These are phyloP conservation scores for Penicillium aurantiogriseum DNA, from an alignment of 2,329 filamentous ascomycete genomes.

Conservation along the genomic window DNA sequence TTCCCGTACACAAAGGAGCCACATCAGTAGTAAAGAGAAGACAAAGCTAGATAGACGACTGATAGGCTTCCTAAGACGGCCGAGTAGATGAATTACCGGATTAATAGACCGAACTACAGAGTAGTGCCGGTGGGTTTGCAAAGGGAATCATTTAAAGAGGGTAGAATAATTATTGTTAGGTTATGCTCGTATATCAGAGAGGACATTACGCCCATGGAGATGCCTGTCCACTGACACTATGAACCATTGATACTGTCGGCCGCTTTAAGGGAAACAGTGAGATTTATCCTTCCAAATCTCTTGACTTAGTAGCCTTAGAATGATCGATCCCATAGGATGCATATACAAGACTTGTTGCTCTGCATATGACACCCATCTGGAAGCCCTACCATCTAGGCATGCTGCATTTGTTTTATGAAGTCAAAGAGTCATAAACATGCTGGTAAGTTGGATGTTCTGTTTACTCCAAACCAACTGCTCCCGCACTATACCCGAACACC, in stretches of 20 bases:
- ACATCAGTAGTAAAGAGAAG: background rate
- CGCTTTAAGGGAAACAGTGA: background rate
- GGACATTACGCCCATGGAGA: background rate
- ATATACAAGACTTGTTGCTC: background rate
- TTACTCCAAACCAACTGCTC: background rate
- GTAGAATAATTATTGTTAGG: background rate
- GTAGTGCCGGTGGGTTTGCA: too few species aligned
- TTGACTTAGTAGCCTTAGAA: background rate
- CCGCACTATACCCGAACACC: background rate
- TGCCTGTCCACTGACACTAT: background rate
- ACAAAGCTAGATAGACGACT: background rate
- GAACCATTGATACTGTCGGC: background rate
- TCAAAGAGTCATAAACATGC: background rate
- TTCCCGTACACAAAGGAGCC: too few species aligned
- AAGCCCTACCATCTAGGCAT: background rate
- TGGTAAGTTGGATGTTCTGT: background rate
- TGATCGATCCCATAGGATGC: background rate
- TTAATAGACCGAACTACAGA: background rate
- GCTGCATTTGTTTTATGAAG: background rate
- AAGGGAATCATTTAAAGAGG: background rate
- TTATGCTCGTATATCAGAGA: background rate
- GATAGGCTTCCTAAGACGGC: background rate
- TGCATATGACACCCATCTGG: background rate
- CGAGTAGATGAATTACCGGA: background rate
- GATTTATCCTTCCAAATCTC: too few species aligned